Percentiles rank a stretch among this genome's conserved stretches.
These are phyloP conservation scores for Talaromyces atroroseus DNA, from an alignment of 2,329 filamentous ascomycete species.

Conservation along the genomic window DNA sequence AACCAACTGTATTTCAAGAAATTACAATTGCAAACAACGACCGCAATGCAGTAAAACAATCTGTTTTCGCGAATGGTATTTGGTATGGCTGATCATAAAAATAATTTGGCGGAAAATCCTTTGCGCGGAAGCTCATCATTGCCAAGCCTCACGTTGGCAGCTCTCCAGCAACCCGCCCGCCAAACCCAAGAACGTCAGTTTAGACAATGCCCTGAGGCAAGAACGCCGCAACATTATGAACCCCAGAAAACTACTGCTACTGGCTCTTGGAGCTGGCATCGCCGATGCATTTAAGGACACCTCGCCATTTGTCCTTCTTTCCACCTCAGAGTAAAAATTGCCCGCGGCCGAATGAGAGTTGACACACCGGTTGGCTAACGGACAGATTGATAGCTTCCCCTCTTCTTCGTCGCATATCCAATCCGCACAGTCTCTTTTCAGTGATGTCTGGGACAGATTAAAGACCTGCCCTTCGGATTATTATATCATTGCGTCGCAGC, in stretches of 20 bases:
- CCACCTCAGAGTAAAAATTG: slow-evolving; percentile 66
- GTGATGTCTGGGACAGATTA: slow-evolving; percentile 46
- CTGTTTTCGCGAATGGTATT: neutral
- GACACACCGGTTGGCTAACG: slow-evolving; percentile 23
- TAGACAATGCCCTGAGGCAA: neutral
- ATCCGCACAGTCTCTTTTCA: slow-evolving; percentile 38
- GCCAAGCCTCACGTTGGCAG: slow-evolving; percentile 16
- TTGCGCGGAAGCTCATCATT: slow-evolving; percentile 16
- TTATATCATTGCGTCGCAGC: slow-evolving; percentile 75
- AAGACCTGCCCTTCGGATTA: slow-evolving; percentile 64
- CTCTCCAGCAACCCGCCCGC: slow-evolving; percentile 11
- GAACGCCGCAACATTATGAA: slow-evolving; percentile 30
- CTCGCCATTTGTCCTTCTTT: slow-evolving; percentile 84
- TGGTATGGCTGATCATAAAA: neutral
- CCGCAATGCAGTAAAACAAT: neutral
- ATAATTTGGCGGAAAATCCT: slow-evolving; percentile 14
- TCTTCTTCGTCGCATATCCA: slow-evolving; percentile 39
- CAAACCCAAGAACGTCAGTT: slow-evolving; percentile 14
- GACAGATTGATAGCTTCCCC: slow-evolving; percentile 28
- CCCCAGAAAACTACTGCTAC: slow-evolving; percentile 37
- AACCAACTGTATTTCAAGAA: neutral
- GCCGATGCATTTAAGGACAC: slow-evolving; percentile 75
- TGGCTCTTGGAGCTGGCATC: slow-evolving; percentile 51
- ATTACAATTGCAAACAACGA: neutral
- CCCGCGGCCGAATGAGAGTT: slow-evolving; percentile 6